phyloP scores from a whole-genome alignment of 441 rosid genomes.

The Gossypium aridum region DNA sequence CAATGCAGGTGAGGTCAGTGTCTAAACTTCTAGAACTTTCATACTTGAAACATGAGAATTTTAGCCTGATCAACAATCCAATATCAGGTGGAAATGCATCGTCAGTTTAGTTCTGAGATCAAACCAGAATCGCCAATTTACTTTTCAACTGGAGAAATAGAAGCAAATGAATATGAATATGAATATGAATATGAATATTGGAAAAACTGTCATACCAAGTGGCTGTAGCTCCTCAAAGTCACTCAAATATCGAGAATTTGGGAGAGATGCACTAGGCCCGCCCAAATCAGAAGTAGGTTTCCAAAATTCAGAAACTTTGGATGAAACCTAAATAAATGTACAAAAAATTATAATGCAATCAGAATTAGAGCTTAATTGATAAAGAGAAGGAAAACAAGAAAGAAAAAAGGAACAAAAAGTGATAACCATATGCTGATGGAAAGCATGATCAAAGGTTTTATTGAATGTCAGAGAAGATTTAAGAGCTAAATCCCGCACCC shows the following conservation, averaged over 20 bases:
- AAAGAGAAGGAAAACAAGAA: slow-evolving; percentile 1
- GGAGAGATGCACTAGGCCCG: slow-evolving; percentile 41
- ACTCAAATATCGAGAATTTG: slow-evolving; percentile 83
- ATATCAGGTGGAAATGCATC: background rate
- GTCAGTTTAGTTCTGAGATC: background rate
- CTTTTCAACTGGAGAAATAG: background rate
- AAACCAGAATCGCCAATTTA: background rate
- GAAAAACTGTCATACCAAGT: slow-evolving; percentile 47
- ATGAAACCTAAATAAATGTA: slow-evolving; percentile 50
- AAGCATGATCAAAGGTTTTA: slow-evolving; percentile 69
- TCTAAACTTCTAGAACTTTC: slow-evolving; percentile 3
- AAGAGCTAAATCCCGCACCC: slow-evolving; percentile 60
- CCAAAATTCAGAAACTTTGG: slow-evolving; percentile 88
- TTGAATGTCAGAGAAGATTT: slow-evolving; percentile 62
- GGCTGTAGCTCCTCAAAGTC: slow-evolving; percentile 95
- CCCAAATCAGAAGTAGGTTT: slow-evolving; percentile 55
- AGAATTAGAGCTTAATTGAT: slow-evolving; percentile 10
- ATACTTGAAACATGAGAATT: slow-evolving; percentile 7
- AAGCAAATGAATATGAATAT: background rate
- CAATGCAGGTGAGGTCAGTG: background rate
- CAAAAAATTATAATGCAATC: slow-evolving; percentile 15
- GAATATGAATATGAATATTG: background rate
- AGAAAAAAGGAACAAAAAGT: slow-evolving; percentile 13
- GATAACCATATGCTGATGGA: slow-evolving; percentile 60
- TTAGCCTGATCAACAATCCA: slow-evolving; percentile 7